Base-by-base conservation (phyloP, 2,329 filamentous ascomycete species). In the Neofusicoccum laricinum region DNA sequence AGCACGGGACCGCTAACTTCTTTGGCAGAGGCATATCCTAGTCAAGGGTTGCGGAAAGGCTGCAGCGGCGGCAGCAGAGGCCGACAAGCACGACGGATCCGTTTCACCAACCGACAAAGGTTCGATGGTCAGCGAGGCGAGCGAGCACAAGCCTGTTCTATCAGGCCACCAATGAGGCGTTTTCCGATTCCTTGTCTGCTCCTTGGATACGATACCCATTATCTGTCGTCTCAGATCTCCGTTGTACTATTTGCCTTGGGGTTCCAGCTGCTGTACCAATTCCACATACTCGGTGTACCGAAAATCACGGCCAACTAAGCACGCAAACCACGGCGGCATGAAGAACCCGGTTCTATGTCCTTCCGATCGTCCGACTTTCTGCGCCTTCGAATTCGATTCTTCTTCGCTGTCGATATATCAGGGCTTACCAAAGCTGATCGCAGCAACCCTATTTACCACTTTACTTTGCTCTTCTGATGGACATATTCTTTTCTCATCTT, bases 1-100 rank as follows among this genome's bases (percentile, higher is more conserved):
- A 32, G 2, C 21, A 25, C 32, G 55, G 51, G 34, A 64, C 61
- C 38, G 67, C 75, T 77, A 65, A 78, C 65, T 48, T 19, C 12
- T 25, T 43, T 10, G 66, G 70, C 75, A 89, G 87, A 81, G 87
- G 75, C 87, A 89, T 74, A 86, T 88, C 67, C 81, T 89, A 14
- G 87, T 89, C 69, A 89, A 89, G 75, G 87, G 87, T 55, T 89
- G 87, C 71, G 87, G 87, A 65, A 88, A 87, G 70, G 77, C 72
- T 63, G 65, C 68, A n/a, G 69, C 71, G 30, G 69, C 65, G n/a
- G 66, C 71, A 2, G 65, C 69, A 36, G 76, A 76, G 45, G 67
- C 71, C 64, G 76, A 76, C 64, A 75, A 65, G 46, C 55, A 45
- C 57, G 63, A 61, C 36, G 63, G 48, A 30, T 61, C 55, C 46